These are phyloP conservation scores for Apostasia ramifera DNA, from an alignment of 106 monocot species.

Conservation along the genomic window DNA sequence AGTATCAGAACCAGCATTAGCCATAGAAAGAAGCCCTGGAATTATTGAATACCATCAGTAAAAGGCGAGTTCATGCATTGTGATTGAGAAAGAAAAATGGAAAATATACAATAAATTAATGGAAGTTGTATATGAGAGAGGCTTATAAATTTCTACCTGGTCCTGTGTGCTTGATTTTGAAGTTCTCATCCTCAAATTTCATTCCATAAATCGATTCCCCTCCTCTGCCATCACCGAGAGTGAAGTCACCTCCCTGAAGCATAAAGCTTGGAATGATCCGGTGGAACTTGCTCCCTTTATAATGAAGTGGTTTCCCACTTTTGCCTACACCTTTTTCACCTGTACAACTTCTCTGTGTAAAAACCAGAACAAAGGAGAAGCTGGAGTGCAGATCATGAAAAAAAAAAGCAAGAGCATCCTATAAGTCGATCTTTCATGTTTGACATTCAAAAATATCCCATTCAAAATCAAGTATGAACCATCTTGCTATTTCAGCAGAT, in stretches of 20 bases:
- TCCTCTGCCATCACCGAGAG: slow-evolving; percentile 79
- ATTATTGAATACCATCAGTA: background rate
- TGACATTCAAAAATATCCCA: too few species aligned
- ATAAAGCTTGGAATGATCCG: slow-evolving; percentile 96
- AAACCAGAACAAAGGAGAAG: background rate
- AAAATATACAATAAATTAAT: background rate
- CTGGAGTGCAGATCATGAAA: background rate
- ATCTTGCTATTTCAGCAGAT: too few species aligned
- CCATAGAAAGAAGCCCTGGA: slow-evolving; percentile 82
- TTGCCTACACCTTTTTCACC: slow-evolving; percentile 69
- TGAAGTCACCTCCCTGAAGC: slow-evolving; percentile 96
- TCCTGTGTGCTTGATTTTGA: slow-evolving; percentile 85
- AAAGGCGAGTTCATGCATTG: background rate
- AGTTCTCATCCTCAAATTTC: slow-evolving; percentile 92
- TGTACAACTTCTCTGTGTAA: background rate
- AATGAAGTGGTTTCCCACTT: slow-evolving; percentile 77
- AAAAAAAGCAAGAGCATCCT: background rate
- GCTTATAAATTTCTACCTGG: slow-evolving; percentile 34
- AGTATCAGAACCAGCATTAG: slow-evolving; percentile 75
- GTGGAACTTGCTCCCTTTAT: slow-evolving; percentile 91
- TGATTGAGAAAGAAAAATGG: too few species aligned
- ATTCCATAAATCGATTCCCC: slow-evolving; percentile 81
- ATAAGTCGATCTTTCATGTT: too few species aligned
- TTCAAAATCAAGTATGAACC: too few species aligned
- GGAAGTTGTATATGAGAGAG: background rate